These are phyloP conservation scores for Adiantum capillusveneris DNA, from an alignment of 75 land plant species.

Conservation along the genomic window DNA sequence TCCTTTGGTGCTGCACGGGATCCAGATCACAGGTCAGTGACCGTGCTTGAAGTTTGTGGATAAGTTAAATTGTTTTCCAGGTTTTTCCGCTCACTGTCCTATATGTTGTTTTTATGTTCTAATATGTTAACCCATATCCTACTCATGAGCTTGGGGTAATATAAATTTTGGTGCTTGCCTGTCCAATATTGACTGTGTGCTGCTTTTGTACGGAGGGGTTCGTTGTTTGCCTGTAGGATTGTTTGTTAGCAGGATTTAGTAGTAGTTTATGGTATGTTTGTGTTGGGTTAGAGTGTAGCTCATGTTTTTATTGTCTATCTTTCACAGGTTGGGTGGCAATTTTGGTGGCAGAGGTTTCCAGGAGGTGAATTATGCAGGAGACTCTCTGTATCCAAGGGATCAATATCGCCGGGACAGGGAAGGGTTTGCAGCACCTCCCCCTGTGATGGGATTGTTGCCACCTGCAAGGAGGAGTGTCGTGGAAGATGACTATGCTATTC, in stretches of 20 bases:
- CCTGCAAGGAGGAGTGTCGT: constrained; percentile 46
- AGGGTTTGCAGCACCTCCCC: constrained; percentile 36
- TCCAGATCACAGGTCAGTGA: constrained; percentile 61
- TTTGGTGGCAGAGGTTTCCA: constrained; percentile 63
- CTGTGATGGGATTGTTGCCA: constrained; percentile 49
- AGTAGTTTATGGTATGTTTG: no score
- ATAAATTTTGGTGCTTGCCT: no score
- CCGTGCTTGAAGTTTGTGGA: no score
- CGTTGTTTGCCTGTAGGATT: no score
- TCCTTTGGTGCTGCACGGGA: constrained; percentile 63
- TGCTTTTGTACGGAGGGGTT: no score
- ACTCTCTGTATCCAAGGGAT: constrained; percentile 38
- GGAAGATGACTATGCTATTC: constrained; percentile 58
- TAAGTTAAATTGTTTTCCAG: not conserved
- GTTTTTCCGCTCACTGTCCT: no score
- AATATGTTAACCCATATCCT: no score
- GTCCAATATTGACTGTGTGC: no score
- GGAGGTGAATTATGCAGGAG: constrained; percentile 56
- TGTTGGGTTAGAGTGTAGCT: no score
- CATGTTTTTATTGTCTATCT: constrained; percentile 1
- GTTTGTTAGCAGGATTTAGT: no score
- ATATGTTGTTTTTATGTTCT: no score
- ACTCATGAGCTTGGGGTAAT: no score
- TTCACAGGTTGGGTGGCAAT: constrained; percentile 64
- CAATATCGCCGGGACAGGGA: constrained; percentile 41